A percentile compares a stretch with the other conserved stretches of the same genome.
Conservation (phyloP, 2,329 filamentous ascomycete genomes). For the Exophiala viscosa region DNA sequence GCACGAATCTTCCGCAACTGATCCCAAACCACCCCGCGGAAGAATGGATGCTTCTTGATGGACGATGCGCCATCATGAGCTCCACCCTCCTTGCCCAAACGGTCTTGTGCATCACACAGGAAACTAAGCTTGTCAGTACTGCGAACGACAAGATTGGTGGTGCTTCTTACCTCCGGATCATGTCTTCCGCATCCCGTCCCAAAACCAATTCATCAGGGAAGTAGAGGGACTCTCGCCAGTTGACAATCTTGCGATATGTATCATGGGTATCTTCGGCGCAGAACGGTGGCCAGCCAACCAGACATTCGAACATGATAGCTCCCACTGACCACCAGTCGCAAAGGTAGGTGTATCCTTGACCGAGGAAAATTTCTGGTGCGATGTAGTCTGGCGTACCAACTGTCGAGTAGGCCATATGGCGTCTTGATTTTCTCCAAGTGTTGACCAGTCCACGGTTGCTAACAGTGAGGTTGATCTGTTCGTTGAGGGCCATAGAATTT, state of each 20-base stretch:
- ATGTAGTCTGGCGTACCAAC: constrained; percentile 99
- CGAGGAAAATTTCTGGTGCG: constrained; percentile 95
- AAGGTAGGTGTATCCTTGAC: constrained; percentile 91
- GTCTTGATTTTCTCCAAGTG: constrained; percentile 93
- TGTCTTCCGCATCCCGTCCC: constrained; percentile 80
- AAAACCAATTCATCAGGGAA: constrained; percentile 94
- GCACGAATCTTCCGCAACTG: constrained; percentile 87
- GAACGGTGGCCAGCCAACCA: constrained; percentile 98
- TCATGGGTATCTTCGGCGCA: constrained; percentile 97
- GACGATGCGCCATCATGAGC: constrained; percentile 72
- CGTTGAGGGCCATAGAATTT: constrained; percentile 82
- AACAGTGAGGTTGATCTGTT: constrained; percentile 97
- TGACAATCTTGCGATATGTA: constrained; percentile 98
- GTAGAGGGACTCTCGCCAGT: constrained; percentile 92
- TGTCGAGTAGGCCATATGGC: constrained; percentile 95
- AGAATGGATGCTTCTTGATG: constrained; percentile 92
- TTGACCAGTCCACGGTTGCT: constrained; percentile 98
- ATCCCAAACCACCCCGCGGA: constrained; percentile 94
- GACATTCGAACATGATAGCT: constrained; percentile 99
- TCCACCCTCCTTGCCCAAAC: constrained; percentile 67
- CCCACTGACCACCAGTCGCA: constrained; percentile 99
- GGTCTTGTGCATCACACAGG: constrained; percentile 89
- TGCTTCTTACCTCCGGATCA: constrained; percentile 74
- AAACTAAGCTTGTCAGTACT: constrained; percentile 56
- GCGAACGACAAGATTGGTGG: constrained; percentile 6